Percentiles rank a stretch among this genome's conserved stretches.
Evolutionary conservation across 1,284 basidiomycete species (phyloP).

Genomic region (Leccinum fuscescens): DNA sequence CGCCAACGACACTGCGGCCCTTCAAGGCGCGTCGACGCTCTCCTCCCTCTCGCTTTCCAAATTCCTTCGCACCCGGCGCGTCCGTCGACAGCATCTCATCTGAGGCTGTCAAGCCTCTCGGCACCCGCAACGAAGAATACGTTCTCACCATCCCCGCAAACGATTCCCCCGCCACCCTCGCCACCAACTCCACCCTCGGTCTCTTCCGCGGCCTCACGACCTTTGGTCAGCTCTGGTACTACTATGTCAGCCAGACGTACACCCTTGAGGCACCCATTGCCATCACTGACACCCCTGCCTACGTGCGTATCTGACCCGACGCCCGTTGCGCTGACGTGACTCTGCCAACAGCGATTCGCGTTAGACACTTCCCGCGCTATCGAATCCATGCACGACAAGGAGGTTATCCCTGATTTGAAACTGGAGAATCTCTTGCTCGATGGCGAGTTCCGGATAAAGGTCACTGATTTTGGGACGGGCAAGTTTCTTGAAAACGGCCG

Average conservation of each 20-base stretch:
- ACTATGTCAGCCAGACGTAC: conserved; percentile 49
- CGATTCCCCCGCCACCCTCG: conserved; percentile 58
- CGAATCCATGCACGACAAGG: no score
- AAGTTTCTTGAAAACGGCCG: no score
- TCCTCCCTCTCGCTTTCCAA: conserved; percentile 39
- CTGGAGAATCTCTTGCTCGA: no score
- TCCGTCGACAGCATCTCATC: conserved; percentile 43
- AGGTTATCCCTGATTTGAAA: conserved; percentile 6
- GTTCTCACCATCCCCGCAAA: conserved; percentile 58
- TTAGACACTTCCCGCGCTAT: conserved; percentile 67
- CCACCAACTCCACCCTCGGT: conserved; percentile 70
- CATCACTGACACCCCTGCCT: conserved; percentile 65
- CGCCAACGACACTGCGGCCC: conserved; percentile 33
- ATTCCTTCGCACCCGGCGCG: conserved; percentile 34
- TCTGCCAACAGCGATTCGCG: conserved; percentile 59
- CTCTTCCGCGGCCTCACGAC: conserved; percentile 81
- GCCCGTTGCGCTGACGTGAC: conserved; percentile 6
- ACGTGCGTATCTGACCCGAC: conserved; percentile 42
- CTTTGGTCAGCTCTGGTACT: conserved; percentile 78
- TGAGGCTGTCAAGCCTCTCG: conserved; percentile 56
- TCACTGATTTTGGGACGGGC: no score
- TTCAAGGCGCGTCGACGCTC: conserved; percentile 33
- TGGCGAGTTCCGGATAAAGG: no score
- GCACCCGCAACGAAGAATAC: conserved; percentile 66
- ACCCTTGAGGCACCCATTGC: conserved; percentile 56